These are phyloP conservation scores for Lolium rigidum DNA, from an alignment of 176 grass and related monocot species.

Conservation along the genomic window DNA sequence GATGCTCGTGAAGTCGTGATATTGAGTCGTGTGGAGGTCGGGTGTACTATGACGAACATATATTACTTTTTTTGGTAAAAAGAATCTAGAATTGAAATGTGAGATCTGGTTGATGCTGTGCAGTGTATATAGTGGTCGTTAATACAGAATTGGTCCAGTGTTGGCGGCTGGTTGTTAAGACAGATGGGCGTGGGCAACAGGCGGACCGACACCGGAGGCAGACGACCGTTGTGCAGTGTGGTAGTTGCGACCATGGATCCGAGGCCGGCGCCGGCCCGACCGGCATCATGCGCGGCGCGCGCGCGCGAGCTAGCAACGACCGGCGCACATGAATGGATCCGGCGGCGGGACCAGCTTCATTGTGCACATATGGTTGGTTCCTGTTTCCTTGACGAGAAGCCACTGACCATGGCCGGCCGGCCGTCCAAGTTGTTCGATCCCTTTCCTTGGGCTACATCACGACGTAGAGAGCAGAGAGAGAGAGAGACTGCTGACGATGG, in stretches of 20 bases:
- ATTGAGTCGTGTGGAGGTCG: too few species aligned
- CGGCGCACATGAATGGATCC: not conserved
- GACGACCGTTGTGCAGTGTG: not conserved
- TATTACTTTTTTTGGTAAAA: too few species aligned
- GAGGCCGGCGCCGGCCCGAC: slow-evolving; percentile 4
- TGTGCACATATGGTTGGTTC: not conserved
- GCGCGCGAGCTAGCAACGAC: slow-evolving; percentile 2
- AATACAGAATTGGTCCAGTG: not conserved
- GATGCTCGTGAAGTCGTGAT: too few species aligned
- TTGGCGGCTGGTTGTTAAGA: not conserved
- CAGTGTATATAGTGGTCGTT: not conserved
- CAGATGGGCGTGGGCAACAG: slow-evolving; percentile 22
- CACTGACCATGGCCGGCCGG: too few species aligned
- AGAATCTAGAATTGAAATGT: too few species aligned
- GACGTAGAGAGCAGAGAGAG: not conserved
- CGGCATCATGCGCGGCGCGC: not conserved
- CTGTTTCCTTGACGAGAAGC: not conserved
- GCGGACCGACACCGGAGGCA: not conserved
- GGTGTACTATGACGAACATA: too few species aligned
- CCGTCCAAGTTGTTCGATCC: too few species aligned
- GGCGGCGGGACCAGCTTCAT: not conserved
- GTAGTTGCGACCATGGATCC: slow-evolving; percentile 1
- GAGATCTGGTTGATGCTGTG: too few species aligned
- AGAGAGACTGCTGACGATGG: not conserved
- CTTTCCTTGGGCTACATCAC: not conserved